Evolutionary conservation across 805 yeast genomes (phyloP), one percentile per base, ranked within the genome.

Genomic region (Candida incommunis): DNA sequence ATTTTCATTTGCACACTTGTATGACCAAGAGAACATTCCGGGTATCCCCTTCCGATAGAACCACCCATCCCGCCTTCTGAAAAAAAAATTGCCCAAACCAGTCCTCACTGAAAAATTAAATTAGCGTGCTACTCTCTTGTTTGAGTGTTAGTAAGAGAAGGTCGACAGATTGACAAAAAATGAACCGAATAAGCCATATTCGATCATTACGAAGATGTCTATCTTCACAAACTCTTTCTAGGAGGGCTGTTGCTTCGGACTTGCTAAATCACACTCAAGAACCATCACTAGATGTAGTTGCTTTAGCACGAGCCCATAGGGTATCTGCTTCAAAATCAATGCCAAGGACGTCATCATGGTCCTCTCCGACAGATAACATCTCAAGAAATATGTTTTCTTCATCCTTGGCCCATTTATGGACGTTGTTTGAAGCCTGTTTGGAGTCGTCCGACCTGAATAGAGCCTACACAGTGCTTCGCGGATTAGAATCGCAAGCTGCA

Each of bases 401-500:
- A 55, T 80, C 76, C 50, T 72, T 75, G n/a, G 66, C 70, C 44
- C 80, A 80, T 53, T 67, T 81, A 18, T 86, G 88, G 78, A 74
- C 88, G 2, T 62, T 86, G 27, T 67, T 85, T 35, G 95, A 86
- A 53, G 90, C 92, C 0, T 80, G 88, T 51, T 56, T 86, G 25
- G 74, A 76, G 40, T 72, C 82, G 26, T 71, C 71, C 44, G 81
- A 82, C 56, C 74, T 71, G 52, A 73, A 70, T 21, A 69, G 95
- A 55, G 94, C 95, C 0, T 77, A 75, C 50, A 65, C 78, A 22
- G 76, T 85, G 20, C 61, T 86, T 35, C 67, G 69, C 45, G 78
- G 87, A 2, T 66, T 85, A 41, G 70, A 20, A 60, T 76, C 20
- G 60, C 68, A 3, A 55, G 37, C 61, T 3, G 55, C 59, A 49